Evolutionary conservation across 106 monocot species (phyloP), one percentile per base, ranked within the genome.

Genomic region (Phalaenopsis equestris): DNA sequence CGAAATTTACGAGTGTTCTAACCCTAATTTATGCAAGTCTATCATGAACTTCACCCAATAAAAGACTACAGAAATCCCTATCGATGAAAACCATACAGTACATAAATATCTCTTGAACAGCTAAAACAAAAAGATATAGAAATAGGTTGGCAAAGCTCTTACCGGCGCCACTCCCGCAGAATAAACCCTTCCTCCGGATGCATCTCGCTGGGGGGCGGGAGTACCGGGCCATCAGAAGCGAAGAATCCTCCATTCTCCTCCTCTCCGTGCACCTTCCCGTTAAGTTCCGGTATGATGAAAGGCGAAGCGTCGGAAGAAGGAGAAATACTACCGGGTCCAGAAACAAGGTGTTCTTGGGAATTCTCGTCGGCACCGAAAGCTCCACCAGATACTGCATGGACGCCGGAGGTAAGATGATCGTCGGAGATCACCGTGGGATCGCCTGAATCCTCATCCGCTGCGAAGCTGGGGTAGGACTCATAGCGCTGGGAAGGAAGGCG

Each of bases 81-180:
- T 4, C 70, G 38, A 37, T 70, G 12, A 70, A 39, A 14, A 36
- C 1, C 36, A 70, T 11, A 74, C 15, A 72, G 3, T 30, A 39
- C 12, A 72, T 74, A 70, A 19, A 74, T 43, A 74, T 8, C 3
- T 19, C 18, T 74, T 12, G n/a, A 42, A 45, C 74, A 6, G 74
- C 18, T 74, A 7, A 12, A 74, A 43, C 15, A 74, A 45, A 74
- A 42, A 75, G 72, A 75, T 81, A 75, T 75, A 9, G 14, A 17
- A 3, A 1, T 70, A 30, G 8, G 14, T 21, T 16, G 46, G 15
- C 24, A 58, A 6, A 76, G 8, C 56, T 24, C 83, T 83, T 78
- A 83, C 83, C 83, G 83, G 56, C 83, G 78, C 83, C 83, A 83
- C 43, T 83, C 83, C 43, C 83, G 70, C 24, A 83, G 79, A 30